These are phyloP conservation scores for Xylaria telfairii DNA, from an alignment of 495 filamentous ascomycete species.

Conservation along the genomic window DNA sequence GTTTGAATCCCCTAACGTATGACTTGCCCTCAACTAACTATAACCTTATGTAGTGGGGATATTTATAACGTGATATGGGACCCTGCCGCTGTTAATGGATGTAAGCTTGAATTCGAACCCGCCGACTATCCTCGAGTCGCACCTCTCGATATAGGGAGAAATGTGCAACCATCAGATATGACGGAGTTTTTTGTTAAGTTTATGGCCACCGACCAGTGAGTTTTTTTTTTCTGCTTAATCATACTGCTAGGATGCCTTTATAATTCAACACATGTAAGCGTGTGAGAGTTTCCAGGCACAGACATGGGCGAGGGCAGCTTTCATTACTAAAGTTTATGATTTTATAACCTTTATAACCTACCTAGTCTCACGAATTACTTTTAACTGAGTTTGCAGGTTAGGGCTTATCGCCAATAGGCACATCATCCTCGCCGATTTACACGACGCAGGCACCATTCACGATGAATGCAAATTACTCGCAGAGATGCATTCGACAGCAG, in stretches of 20 bases:
- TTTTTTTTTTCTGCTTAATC: not conserved
- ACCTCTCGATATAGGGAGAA: slow-evolving; percentile 61
- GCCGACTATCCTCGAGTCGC: slow-evolving; percentile 69
- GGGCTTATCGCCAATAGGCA: slow-evolving; percentile 73
- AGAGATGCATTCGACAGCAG: slow-evolving; percentile 73
- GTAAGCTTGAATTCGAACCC: slow-evolving; percentile 48
- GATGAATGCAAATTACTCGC: slow-evolving; percentile 67
- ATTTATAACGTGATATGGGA: slow-evolving; percentile 79
- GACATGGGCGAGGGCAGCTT: not conserved
- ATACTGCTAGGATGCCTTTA: not conserved
- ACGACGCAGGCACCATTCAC: slow-evolving; percentile 59
- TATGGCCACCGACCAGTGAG: slow-evolving; percentile 71
- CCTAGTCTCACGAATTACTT: not conserved
- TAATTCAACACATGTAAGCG: not conserved
- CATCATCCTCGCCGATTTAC: slow-evolving; percentile 70
- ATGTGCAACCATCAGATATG: slow-evolving; percentile 66
- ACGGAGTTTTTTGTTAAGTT: slow-evolving; percentile 79
- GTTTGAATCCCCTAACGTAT: not conserved
- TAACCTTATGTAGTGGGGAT: slow-evolving; percentile 57
- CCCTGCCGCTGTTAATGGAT: slow-evolving; percentile 40
- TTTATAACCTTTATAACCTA: not conserved
- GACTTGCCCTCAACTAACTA: not conserved
- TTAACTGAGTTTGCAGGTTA: slow-evolving; percentile 40
- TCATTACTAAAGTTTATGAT: not conserved
- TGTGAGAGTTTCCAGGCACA: not conserved